These are phyloP conservation scores for Exophiala dermatitidis DNA, from an alignment of 2,329 filamentous ascomycete species.

Conservation along the genomic window DNA sequence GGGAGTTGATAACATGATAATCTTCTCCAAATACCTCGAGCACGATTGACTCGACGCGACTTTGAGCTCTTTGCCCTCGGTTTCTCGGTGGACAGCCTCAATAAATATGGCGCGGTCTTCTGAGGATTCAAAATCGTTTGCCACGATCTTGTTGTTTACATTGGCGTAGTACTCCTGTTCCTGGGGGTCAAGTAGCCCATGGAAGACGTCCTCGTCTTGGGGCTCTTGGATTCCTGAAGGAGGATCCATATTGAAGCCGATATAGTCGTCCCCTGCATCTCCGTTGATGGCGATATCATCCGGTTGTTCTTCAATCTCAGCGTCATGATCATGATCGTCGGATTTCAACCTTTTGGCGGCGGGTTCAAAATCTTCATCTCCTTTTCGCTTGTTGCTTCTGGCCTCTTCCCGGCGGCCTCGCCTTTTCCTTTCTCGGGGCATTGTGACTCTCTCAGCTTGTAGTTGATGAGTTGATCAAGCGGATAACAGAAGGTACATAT, in stretches of 20 bases:
- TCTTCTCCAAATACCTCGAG: constrained; percentile 81
- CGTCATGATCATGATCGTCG: constrained; percentile 11
- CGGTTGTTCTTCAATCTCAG: constrained; percentile 24
- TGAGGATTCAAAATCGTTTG: constrained; percentile 73
- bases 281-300: constrained; percentile 13
- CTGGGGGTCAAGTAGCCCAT: constrained; percentile 82
- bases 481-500: too few species aligned
- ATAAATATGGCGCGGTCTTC: constrained; percentile 68
- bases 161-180: constrained; percentile 94
- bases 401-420: constrained; percentile 39
- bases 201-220: constrained; percentile 64
- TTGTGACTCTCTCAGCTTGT: constrained; percentile 23
- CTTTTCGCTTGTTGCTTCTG: constrained; percentile 33
- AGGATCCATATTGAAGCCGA: constrained; percentile 31
- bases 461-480: too few species aligned
- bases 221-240: constrained; percentile 17
- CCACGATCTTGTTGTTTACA: constrained; percentile 80
- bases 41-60: constrained; percentile 92
- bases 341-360: constrained; percentile 37
- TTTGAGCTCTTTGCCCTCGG: constrained; percentile 88
- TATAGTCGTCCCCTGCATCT: constrained; percentile 34
- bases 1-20: constrained; percentile 74
- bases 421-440: constrained; percentile 44
- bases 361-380: constrained; percentile 32
- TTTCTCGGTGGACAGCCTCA: constrained; percentile 77